Evolutionary conservation across 371 early-diverging fungal species (phyloP).

Genomic region (Mortierella polycephala): DNA sequence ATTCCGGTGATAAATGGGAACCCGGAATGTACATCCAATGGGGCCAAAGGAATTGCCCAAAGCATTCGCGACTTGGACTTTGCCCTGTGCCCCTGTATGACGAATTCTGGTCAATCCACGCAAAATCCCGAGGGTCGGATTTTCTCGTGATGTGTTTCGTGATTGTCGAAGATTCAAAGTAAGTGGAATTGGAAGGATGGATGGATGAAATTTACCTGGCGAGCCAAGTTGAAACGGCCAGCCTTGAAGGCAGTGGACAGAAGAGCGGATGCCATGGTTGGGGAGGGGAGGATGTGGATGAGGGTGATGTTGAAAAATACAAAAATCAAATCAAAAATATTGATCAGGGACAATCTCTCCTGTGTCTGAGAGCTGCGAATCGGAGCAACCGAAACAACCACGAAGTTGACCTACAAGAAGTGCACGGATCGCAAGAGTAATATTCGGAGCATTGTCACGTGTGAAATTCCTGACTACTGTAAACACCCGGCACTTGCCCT

Average conservation of each 20-base stretch:
- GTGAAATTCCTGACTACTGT: no score
- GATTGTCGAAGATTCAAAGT: neutral
- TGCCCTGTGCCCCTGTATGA: neutral
- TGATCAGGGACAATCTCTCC: neutral
- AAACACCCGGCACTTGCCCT: no score
- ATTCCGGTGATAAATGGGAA: no score
- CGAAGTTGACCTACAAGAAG: no score
- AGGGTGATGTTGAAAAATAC: neutral
- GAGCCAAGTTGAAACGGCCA: slow-evolving; percentile 44
- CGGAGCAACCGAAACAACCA: no score
- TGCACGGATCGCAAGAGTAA: no score
- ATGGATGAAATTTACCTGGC: slow-evolving; percentile 40
- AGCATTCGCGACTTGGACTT: no score
- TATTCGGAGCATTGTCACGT: no score
- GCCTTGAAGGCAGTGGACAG: slow-evolving; percentile 52
- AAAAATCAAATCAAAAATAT: neutral
- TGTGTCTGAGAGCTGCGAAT: no score
- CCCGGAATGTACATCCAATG: no score
- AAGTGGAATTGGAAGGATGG: neutral
- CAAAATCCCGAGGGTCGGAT: neutral
- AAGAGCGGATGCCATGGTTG: slow-evolving; percentile 38
- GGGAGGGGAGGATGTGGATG: slow-evolving; percentile 6
- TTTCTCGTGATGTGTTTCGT: neutral
- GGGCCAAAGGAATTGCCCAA: no score
- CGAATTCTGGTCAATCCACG: neutral